These are phyloP conservation scores for Myriosclerotinia curreyana DNA, from an alignment of 2,329 filamentous ascomycete species.

Conservation along the genomic window DNA sequence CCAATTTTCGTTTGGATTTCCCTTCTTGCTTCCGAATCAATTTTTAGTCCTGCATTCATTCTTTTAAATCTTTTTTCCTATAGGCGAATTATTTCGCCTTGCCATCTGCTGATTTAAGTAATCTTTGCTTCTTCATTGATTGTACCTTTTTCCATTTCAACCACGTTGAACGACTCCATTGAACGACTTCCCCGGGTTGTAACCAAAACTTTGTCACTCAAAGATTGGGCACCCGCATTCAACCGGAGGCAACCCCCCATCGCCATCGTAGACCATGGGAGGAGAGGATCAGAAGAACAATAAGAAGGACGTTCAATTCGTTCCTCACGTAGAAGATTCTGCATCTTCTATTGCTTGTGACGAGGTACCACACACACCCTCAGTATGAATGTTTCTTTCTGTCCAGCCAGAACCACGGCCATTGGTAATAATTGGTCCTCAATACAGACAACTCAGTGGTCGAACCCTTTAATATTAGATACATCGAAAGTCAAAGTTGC, in stretches of 20 bases:
- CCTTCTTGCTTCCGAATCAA: conserved; percentile 9
- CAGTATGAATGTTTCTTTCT: conserved; percentile 38
- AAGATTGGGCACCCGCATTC: conserved; percentile 35
- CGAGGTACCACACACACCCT: conserved; percentile 26
- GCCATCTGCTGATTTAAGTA: conserved; percentile 13
- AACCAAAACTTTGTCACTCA: conserved; percentile 15
- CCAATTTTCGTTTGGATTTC: neutral
- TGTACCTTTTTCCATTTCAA: neutral
- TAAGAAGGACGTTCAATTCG: conserved; percentile 33
- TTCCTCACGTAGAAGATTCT: conserved; percentile 24
- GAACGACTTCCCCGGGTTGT: conserved; percentile 13
- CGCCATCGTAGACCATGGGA: conserved; percentile 23
- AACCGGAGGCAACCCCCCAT: conserved; percentile 29
- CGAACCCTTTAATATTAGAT: conserved; percentile 25
- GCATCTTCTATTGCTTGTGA: conserved; percentile 27
- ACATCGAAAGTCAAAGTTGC: conserved; percentile 25
- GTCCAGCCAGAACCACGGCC: conserved; percentile 33
- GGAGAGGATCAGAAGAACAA: conserved; percentile 24
- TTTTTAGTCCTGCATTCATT: conserved; percentile 11
- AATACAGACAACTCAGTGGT: conserved; percentile 21
- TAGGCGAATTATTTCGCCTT: conserved; percentile 12
- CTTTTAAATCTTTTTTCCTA: conserved; percentile 9
- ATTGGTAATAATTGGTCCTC: conserved; percentile 29
- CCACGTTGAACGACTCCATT: conserved; percentile 19
- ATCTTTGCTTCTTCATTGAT: conserved; percentile 11